Base-by-base conservation (phyloP, 2,329 filamentous ascomycete species). In the Botrytis sinoallii region DNA sequence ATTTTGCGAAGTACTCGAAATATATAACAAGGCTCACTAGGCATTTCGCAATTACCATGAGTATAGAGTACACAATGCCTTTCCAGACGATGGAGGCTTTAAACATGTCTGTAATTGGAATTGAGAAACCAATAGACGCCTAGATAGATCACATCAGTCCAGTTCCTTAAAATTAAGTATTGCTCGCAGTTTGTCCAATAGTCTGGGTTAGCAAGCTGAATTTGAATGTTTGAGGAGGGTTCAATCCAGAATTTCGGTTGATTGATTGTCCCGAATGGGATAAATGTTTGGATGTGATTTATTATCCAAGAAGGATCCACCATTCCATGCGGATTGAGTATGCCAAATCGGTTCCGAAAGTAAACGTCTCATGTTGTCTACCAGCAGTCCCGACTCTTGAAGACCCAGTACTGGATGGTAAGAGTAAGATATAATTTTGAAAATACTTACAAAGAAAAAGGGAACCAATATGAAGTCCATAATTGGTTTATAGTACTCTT, bases 91-190 rank as follows among this genome's bases (percentile, higher is more conserved):
- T 85, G 0, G 83, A 78, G 0, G 88, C 88, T 0, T 81, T 80
- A 77, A 94, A 95, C 85, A 96, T 89, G 9, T 88, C 83, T 0
- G 87, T 88, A 44, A 95, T 91, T 0, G 93, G 93, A 1, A 96
- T 92, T 0, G 92, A 91, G 79, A 95, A 95, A 0, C 93, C 93
- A 52, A 95, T 91, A 0, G 87, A 89, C 0, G 87, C 85, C 85
- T 86, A 29, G 10, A 48, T 68, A 67, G 25, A 67, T 10, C 14
- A 32, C 40, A 20, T 68, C 9, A 68, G 65, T 29, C 12, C 12
- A 55, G 16, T 29, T 55, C 35, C 12, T 29, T 68, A 16, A n/a
- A 12, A 42, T 40, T 25, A 55, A 55, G 10, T 40, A 22, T 22
- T 55, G 10, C 18, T n/a, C 14, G n/a, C n/a, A 57, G 16, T 16